Evolutionary conservation across 805 yeast genomes (phyloP).

Genomic region (Blastobotrys parvus): DNA sequence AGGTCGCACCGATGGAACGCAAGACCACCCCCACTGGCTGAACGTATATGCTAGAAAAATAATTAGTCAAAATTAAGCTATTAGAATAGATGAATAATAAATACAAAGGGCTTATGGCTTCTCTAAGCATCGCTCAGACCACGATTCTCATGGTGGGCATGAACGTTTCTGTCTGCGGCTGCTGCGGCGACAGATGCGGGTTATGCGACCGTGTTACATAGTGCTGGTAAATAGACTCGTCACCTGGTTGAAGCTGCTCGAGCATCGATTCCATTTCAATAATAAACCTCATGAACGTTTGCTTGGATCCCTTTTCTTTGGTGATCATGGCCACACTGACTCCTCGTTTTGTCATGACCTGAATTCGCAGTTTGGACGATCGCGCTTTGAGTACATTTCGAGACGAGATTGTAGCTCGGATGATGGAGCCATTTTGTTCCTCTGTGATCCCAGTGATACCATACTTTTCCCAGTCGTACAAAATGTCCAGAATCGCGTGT

Average conservation of each 20-base stretch:
- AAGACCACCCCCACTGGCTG: no score
- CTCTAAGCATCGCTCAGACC: no score
- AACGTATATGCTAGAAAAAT: no score
- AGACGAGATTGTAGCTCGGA: slow-evolving; percentile 27
- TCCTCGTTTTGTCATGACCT: slow-evolving; percentile 13
- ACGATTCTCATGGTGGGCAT: no score
- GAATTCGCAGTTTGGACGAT: slow-evolving; percentile 23
- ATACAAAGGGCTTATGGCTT: no score
- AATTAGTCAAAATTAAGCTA: no score
- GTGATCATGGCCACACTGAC: slow-evolving; percentile 20
- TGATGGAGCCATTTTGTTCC: slow-evolving; percentile 20
- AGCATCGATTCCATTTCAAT: slow-evolving; percentile 20
- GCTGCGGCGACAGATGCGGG: no score
- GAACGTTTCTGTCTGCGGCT: no score
- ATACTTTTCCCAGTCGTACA: slow-evolving; percentile 30
- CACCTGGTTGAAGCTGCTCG: not conserved
- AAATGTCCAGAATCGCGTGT: slow-evolving; percentile 23
- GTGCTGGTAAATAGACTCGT: no score
- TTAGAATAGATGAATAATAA: no score
- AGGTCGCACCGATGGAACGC: no score
- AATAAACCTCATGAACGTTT: slow-evolving; percentile 23
- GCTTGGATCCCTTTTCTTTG: slow-evolving; percentile 24
- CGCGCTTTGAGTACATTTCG: slow-evolving; percentile 28
- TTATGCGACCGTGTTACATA: no score
- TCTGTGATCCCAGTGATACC: slow-evolving; percentile 27